Evolutionary conservation across 2,329 filamentous ascomycete genomes (phyloP).

Genomic region (Paramyrothecium sp.): DNA sequence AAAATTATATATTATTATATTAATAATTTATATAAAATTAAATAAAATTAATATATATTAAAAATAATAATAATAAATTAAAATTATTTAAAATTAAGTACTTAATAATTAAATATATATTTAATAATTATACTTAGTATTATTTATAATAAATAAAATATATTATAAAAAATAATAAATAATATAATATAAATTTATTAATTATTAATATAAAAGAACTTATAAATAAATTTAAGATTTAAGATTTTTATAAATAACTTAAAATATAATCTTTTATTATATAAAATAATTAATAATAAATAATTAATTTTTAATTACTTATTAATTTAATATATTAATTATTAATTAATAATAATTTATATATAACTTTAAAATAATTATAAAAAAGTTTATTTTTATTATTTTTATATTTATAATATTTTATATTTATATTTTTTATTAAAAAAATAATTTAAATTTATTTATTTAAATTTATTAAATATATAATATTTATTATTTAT

Average conservation of each 20-base stretch:
- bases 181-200: constrained; percentile 1
- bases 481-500: constrained; percentile 2
- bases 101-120: background rate
- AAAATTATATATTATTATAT: background rate
- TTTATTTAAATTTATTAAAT: constrained; percentile 3
- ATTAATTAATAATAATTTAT: background rate
- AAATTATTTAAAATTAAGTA: background rate
- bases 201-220: constrained; percentile 1
- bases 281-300: no score
- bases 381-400: background rate
- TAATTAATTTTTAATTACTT: constrained; percentile 1
- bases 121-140: background rate
- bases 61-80: background rate
- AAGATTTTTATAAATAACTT: background rate
- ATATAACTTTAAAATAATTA: no score
- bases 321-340: background rate
- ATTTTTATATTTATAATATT: background rate
- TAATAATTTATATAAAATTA: no score
- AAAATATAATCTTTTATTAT: background rate
- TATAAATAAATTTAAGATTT: constrained; percentile 1
- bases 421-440: background rate
- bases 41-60: no score
- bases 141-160: background rate
- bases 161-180: background rate
- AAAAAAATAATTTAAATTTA: constrained; percentile 3